phyloP scores from a whole-genome alignment of 495 filamentous ascomycete species.

The Opeltia flavorubescens region DNA sequence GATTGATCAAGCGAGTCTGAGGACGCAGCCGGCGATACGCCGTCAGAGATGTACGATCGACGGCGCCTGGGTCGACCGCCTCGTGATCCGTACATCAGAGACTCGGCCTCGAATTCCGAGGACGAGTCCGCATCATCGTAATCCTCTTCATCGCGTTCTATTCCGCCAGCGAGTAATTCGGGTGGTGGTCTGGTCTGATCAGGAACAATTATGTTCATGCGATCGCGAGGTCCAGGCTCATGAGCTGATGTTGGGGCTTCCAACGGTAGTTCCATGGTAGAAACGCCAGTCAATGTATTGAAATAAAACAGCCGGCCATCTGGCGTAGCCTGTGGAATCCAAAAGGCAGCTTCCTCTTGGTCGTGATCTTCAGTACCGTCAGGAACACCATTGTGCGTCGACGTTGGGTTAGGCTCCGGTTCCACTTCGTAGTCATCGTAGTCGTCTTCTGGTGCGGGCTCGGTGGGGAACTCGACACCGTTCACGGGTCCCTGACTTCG shows the following conservation, averaged over 20 bases:
- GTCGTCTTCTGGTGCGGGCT: conserved; percentile 45
- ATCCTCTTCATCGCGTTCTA: conserved; percentile 69
- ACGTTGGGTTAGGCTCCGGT: conserved; percentile 46
- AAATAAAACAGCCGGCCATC: conserved; percentile 95
- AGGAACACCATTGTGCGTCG: conserved; percentile 38
- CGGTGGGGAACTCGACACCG: conserved; percentile 41
- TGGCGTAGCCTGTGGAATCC: conserved; percentile 94
- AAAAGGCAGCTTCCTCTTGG: conserved; percentile 85
- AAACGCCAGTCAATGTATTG: conserved; percentile 89
- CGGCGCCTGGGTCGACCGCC: conserved; percentile 44
- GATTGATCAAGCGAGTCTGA: conserved; percentile 72
- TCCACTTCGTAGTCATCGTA: conserved; percentile 56
- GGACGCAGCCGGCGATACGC: conserved; percentile 76
- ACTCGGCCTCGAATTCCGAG: conserved; percentile 64
- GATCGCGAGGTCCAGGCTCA: conserved; percentile 76
- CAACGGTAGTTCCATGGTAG: conserved; percentile 82
- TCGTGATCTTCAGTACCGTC: conserved; percentile 59
- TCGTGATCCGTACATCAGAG: conserved; percentile 44
- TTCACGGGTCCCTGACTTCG: conserved; percentile 24
- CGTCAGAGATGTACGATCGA: conserved; percentile 51
- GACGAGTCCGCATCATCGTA: conserved; percentile 62
- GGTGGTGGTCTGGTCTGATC: conserved; percentile 82
- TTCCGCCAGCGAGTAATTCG: conserved; percentile 81
- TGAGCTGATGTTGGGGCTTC: conserved; percentile 71
- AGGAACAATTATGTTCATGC: conserved; percentile 74